Evolutionary conservation across 805 yeast genomes (phyloP), one percentile per base, ranked within the genome.

Genomic region (Nakazawaea ambrosiae): DNA sequence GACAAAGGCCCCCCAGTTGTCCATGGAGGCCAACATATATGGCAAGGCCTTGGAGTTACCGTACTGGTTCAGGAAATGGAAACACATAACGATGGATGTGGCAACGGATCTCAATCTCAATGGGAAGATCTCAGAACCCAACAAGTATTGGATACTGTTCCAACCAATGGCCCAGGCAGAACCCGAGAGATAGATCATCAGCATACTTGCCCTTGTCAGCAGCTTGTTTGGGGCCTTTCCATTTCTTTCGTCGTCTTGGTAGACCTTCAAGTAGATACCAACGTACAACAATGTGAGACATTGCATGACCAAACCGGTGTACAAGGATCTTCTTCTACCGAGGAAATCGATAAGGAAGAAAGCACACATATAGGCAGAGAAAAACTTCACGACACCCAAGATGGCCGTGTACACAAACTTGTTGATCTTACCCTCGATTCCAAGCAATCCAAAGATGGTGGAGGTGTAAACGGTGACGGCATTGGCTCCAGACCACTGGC

Each of bases 401-500:
- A 72, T 54, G 18, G 76, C 73, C 8, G 78, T 70, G 64, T 69
- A 68, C 50, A 70, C 54, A 34, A 60, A 49, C 30, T 61, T 61
- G 29, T 65, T 60, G 7, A 55, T 47, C 20, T 43, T 46, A 18
- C 69, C 70, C 8, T 51, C 48, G 36, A 65, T 60, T 32, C 79
- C 78, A 36, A 66, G 65, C 41, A 70, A 55, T 4, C 62, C 63
- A 42, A 73, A 68, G 31, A 74, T 53, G 35, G 70, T 73, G 2
- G 79, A 71, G 27, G 79, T 73, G 45, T 75, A 75, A 34, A 73
- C 70, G 3, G 80, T 74, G 31, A 75, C 57, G 6, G 78, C 66
- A 45, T 66, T 68, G 5, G 78, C 73, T 36, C 78, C 78, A n/a
- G 74, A 65, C 79, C 79, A 75, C 54, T 75, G 79, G 26, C 70